A percentile compares a stretch with the other conserved stretches of the same genome.
Evolutionary conservation across 768 basidiomycete species (phyloP).

Genomic region (Auriculariales sp.): DNA sequence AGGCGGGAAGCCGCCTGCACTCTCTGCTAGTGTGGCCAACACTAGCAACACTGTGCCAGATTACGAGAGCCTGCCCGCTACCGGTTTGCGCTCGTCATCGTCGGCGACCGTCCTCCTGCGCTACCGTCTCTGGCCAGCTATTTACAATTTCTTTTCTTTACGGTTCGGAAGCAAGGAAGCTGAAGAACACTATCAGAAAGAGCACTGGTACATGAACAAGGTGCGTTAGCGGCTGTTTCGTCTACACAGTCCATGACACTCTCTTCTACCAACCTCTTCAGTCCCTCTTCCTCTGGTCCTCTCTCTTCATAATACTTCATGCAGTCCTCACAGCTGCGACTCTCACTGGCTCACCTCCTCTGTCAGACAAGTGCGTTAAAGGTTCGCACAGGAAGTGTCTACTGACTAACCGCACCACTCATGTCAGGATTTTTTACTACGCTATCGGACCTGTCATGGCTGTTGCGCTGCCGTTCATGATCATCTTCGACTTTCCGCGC

Average conservation of each 20-base stretch:
- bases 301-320: conserved; percentile 48
- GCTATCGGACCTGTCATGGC: conserved; percentile 45
- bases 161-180: conserved; percentile 46
- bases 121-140: conserved; percentile 39
- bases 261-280: conserved; percentile 13
- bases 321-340: conserved; percentile 51
- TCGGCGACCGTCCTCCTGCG: too few relatives aligned
- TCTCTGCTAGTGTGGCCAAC: conserved; percentile 16
- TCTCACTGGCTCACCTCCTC: conserved; percentile 26
- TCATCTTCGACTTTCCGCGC: conserved; percentile 60
- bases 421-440: too few relatives aligned
- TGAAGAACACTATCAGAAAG: conserved; percentile 37
- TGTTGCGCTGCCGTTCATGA: conserved; percentile 46
- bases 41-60: conserved; percentile 21
- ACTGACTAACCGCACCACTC: too few relatives aligned
- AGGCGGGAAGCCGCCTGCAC: too few relatives aligned
- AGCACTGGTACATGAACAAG: too few relatives aligned
- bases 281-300: conserved; percentile 46
- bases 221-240: too few relatives aligned
- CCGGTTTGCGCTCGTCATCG: too few relatives aligned
- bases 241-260: too few relatives aligned
- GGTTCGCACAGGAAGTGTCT: too few relatives aligned
- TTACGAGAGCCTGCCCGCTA: conserved; percentile 14
- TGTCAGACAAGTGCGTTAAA: conserved; percentile 48
- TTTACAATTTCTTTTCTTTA: conserved; percentile 43